phyloP scores from a whole-genome alignment of 1,284 basidiomycete genomes.

The Leccinum variabile region DNA sequence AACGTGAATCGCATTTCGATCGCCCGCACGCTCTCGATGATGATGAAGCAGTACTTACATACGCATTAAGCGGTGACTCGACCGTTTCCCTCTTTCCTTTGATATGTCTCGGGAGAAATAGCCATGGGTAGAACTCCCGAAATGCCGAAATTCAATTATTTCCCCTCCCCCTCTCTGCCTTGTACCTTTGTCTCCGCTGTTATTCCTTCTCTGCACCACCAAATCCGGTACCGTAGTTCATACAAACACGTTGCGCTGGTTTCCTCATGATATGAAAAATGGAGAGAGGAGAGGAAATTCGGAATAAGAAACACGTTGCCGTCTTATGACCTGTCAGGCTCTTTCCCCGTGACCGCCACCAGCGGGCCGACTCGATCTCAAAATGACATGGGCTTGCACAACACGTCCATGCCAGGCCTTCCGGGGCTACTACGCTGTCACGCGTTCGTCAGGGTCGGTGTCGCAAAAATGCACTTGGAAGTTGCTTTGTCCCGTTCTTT shows the following conservation, averaged over 20 bases:
- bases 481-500: neutral
- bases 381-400: conserved; percentile 14
- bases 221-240: conserved; percentile 4
- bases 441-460: conserved; percentile 9
- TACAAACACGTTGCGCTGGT: conserved; percentile 8
- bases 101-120: conserved; percentile 22
- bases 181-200: neutral
- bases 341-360: conserved; percentile 8
- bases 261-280: neutral
- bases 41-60: neutral
- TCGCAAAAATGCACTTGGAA: conserved; percentile 8
- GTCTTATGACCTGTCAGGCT: conserved; percentile 20
- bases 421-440: neutral
- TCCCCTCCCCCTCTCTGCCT: neutral
- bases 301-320: conserved; percentile 13
- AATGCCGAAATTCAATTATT: neutral
- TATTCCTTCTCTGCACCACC: neutral
- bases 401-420: conserved; percentile 11
- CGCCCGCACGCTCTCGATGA: neutral
- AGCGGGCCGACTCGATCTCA: neutral
- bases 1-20: neutral
- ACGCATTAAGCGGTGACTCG: conserved; percentile 10
- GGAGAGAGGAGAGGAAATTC: neutral
- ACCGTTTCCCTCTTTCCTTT: neutral
- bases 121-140: neutral